Evolutionary conservation across 352 stramenopile genomes (phyloP).

Genomic region (Vaucheria bursata): DNA sequence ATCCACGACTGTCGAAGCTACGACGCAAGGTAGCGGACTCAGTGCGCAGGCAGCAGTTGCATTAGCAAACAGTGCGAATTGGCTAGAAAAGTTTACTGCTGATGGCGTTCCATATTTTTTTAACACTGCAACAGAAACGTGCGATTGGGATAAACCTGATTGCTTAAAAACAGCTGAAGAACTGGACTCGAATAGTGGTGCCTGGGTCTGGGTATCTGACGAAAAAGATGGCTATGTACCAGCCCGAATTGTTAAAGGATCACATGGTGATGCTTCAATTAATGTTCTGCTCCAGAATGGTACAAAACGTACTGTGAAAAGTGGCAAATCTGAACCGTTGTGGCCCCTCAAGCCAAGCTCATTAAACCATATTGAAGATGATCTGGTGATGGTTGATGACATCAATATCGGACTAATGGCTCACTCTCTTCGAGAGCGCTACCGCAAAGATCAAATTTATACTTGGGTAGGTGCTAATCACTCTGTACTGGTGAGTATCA

Average conservation of each 20-base stretch:
- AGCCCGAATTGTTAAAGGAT: conserved; percentile 27
- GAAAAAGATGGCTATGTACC: conserved; percentile 33
- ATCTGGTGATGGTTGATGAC: conserved; percentile 55
- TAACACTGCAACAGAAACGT: conserved; percentile 51
- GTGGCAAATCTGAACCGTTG: conserved; percentile 26
- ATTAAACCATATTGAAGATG: conserved; percentile 50
- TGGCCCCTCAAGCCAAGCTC: conserved; percentile 44
- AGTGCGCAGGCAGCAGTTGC: conserved; percentile 15
- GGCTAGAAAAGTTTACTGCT: conserved; percentile 54
- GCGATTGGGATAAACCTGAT: conserved; percentile 58
- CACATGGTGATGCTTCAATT: conserved; percentile 10
- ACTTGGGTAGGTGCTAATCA: conserved; percentile 61
- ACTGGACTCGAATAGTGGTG: conserved; percentile 49
- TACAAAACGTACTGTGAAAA: conserved; percentile 24
- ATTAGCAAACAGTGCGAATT: conserved; percentile 37
- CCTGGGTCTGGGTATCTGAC: conserved; percentile 54
- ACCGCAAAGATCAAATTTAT: conserved; percentile 83
- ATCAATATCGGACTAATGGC: conserved; percentile 54
- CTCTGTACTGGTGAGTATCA: conserved; percentile 57
- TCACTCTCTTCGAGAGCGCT: conserved; percentile 72
- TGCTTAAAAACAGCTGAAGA: conserved; percentile 50
- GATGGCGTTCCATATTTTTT: conserved; percentile 57
- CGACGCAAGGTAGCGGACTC: conserved; percentile 10
- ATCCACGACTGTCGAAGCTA: conserved; percentile 5
- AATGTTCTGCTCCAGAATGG: conserved; percentile 30